phyloP scores from a whole-genome alignment of 2,329 filamentous ascomycete genomes.

The Pseudopithomyces chartarum region DNA sequence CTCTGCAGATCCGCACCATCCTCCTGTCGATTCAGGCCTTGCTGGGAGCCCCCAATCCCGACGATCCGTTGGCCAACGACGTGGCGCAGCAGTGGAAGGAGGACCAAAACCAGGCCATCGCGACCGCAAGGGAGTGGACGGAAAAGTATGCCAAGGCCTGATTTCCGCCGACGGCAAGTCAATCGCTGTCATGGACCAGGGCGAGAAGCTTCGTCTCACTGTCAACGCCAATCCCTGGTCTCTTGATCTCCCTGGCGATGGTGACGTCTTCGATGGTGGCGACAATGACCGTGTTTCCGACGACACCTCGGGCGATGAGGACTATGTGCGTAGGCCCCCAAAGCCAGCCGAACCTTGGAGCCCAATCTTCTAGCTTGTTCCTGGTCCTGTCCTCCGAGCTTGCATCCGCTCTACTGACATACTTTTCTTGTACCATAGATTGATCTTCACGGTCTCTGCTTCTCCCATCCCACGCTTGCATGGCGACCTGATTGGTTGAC shows the following conservation, averaged over 20 bases:
- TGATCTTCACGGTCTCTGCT: background rate
- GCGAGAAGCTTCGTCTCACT: background rate
- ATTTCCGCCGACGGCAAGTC: background rate
- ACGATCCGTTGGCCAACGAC: conserved; percentile 97
- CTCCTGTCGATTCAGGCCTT: conserved; percentile 98
- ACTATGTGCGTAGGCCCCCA: background rate
- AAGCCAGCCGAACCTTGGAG: background rate
- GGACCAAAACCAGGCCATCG: conserved; percentile 88
- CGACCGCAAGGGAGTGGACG: conserved; percentile 92
- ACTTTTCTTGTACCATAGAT: background rate
- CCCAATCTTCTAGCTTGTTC: background rate
- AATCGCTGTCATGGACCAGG: background rate
- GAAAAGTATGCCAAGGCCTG: conserved; percentile 68
- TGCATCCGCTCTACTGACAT: background rate
- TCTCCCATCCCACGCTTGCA: background rate
- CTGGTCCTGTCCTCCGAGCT: background rate
- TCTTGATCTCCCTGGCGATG: background rate
- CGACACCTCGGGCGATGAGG: background rate
- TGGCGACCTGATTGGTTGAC: background rate
- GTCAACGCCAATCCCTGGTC: background rate
- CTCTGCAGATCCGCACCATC: conserved; percentile 96
- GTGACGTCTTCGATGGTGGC: background rate
- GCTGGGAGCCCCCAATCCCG: conserved; percentile 93
- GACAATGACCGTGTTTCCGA: background rate
- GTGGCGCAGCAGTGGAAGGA: conserved; percentile 99